Conservation (phyloP, 2,329 filamentous ascomycete genomes). For the Verticillium isaacii region DNA sequence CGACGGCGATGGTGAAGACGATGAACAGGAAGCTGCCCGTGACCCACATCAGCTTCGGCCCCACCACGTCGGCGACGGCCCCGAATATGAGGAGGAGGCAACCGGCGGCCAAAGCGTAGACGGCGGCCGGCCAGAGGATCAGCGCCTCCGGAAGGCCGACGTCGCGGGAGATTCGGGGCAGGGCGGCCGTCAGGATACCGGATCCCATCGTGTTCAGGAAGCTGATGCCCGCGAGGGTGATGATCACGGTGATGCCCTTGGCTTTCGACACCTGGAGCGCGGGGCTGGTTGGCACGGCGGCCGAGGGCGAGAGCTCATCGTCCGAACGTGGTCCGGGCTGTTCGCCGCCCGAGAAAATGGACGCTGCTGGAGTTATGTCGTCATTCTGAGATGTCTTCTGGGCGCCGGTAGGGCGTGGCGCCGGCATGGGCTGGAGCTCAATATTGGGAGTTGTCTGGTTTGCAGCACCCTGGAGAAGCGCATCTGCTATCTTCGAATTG, state of each 20-base stretch:
- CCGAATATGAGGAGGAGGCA: conserved; percentile 30
- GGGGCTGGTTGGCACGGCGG: background rate
- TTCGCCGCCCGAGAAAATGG: background rate
- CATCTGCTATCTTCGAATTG: background rate
- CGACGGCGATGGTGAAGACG: conserved; percentile 26
- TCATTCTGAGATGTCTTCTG: background rate
- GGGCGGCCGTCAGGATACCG: conserved; percentile 29
- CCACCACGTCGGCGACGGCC: conserved; percentile 30
- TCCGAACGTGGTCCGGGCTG: background rate
- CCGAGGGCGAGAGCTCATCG: background rate
- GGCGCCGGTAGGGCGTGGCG: background rate
- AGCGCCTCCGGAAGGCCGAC: conserved; percentile 22
- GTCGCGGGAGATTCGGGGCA: conserved; percentile 31
- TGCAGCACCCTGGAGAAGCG: background rate
- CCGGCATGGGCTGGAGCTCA: background rate
- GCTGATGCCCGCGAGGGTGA: conserved; percentile 26
- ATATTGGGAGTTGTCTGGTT: background rate
- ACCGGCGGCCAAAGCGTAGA: conserved; percentile 21
- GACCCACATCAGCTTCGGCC: conserved; percentile 27
- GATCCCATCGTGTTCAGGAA: conserved; percentile 31
- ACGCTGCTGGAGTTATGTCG: background rate
- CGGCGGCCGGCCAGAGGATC: conserved; percentile 25
- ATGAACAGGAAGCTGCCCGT: conserved; percentile 25
- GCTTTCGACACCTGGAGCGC: conserved; percentile 16
- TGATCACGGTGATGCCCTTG: conserved; percentile 19